Conservation (phyloP, 2,329 filamentous ascomycete genomes). For the Diaporthe citrichinensis region DNA sequence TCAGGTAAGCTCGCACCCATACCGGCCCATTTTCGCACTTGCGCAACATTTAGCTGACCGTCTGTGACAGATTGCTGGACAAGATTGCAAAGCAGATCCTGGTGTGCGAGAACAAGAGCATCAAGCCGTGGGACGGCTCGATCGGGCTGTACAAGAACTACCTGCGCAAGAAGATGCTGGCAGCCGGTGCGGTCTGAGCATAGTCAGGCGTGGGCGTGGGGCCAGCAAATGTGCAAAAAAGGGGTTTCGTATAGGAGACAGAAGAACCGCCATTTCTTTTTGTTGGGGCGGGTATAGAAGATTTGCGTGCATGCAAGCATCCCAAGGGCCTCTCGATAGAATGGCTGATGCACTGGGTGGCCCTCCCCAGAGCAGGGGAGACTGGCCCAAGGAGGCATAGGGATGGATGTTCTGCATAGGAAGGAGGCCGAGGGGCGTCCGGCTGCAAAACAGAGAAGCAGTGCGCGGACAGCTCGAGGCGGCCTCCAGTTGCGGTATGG, state of each 20-base stretch:
- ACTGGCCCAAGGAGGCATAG: conserved; percentile 7
- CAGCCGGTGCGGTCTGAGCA: conserved; percentile 85
- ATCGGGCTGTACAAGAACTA: conserved; percentile 99
- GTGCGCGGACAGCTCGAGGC: conserved; percentile 9
- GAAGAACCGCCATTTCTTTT: conserved; percentile 6
- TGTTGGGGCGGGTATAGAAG: conserved; percentile 26
- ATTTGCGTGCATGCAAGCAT: conserved; percentile 19
- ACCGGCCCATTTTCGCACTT: conserved; percentile 15
- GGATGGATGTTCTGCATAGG: conserved; percentile 16
- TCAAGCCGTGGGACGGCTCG: conserved; percentile 87
- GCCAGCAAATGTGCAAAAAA: conserved; percentile 37
- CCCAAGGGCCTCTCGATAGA: conserved; percentile 17
- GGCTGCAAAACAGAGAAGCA: conserved; percentile 2
- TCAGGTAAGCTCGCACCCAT: conserved; percentile 77
- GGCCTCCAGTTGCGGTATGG: conserved; percentile 4
- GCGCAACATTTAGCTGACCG: conserved; percentile 42
- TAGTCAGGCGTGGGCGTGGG: conserved; percentile 36
- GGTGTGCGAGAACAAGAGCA: conserved; percentile 98
- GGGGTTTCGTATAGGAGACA: not conserved
- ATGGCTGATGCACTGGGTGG: conserved; percentile 21
- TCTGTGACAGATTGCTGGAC: conserved; percentile 82
- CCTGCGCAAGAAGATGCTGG: conserved; percentile 98
- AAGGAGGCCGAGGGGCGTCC: conserved; percentile 14
- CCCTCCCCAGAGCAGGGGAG: not conserved
- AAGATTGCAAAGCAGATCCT: conserved; percentile 99